Conservation (phyloP, 768 basidiomycete species). For the Saitozyma podzolica region DNA sequence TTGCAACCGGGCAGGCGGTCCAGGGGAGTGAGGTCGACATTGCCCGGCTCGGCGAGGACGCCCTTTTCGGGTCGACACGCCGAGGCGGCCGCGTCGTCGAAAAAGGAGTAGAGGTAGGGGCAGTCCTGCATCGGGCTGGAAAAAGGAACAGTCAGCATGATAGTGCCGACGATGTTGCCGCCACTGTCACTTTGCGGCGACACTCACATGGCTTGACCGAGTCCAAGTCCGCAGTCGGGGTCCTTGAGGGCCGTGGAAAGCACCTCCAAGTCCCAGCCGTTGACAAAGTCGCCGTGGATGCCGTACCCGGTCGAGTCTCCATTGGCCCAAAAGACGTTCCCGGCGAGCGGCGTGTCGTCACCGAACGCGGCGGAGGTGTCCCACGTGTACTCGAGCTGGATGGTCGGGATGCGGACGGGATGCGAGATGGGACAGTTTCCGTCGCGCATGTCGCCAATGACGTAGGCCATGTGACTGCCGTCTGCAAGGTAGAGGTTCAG, state of each 20-base stretch:
- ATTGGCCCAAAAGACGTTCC: conserved; percentile 39
- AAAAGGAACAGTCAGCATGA: conserved; percentile 10
- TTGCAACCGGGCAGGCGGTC: conserved; percentile 44
- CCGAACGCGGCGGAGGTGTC: conserved; percentile 49
- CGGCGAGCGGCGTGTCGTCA: conserved; percentile 39
- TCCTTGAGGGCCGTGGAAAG: conserved; percentile 61
- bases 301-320: conserved; percentile 51
- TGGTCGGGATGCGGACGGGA: conserved; percentile 48
- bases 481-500: conserved; percentile 50
- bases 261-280: conserved; percentile 57
- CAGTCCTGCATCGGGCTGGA: conserved; percentile 26
- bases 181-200: too few relatives aligned
- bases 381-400: conserved; percentile 54
- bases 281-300: conserved; percentile 51
- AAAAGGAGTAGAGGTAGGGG: conserved; percentile 24
- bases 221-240: conserved; percentile 19
- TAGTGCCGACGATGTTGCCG: neutral
- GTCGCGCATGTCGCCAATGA: conserved; percentile 44
- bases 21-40: conserved; percentile 34
- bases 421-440: conserved; percentile 50
- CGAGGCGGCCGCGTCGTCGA: conserved; percentile 18
- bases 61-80: conserved; percentile 36
- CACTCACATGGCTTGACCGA: conserved; percentile 24
- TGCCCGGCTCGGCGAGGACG: conserved; percentile 26
- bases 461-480: conserved; percentile 53